A percentile compares a stretch with the other conserved stretches of the same genome.
Evolutionary conservation across 176 grass and related monocot genomes (phyloP).

Genomic region (Panicum miliaceum): DNA sequence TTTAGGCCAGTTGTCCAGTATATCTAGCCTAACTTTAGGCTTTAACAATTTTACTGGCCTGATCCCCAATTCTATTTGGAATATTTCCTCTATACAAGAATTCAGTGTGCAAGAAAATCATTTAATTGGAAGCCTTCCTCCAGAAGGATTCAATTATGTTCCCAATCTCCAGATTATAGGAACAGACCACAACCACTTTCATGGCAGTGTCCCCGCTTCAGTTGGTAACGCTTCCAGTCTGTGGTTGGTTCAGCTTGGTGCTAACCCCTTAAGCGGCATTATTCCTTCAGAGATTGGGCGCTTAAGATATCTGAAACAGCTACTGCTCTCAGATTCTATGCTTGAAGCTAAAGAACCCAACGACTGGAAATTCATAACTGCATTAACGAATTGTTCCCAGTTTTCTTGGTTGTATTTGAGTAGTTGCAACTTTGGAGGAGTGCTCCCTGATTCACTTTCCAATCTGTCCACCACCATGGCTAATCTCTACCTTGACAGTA

Average conservation of each 20-base stretch:
- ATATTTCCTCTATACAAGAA: neutral
- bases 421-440: slow-evolving; percentile 8
- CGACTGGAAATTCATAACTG: slow-evolving; percentile 33
- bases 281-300: neutral
- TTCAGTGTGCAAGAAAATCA: neutral
- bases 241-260: fast-evolving
- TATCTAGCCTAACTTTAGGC: neutral
- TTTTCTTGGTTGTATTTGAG: no score
- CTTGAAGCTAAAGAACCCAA: neutral
- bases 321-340: neutral
- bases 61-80: slow-evolving; percentile 42
- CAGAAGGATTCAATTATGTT: neutral
- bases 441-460: slow-evolving; percentile 18
- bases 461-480: slow-evolving; percentile 16
- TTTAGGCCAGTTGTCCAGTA: neutral
- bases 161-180: neutral
- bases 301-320: neutral
- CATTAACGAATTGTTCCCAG: slow-evolving; percentile 41
- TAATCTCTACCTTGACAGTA: neutral
- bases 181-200: neutral
- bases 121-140: neutral
- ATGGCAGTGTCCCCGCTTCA: neutral
- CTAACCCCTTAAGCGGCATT: neutral
- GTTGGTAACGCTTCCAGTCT: neutral
- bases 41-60: slow-evolving; percentile 22